A percentile compares a stretch with the other conserved stretches of the same genome.
phyloP scores from a whole-genome alignment of 768 basidiomycete genomes.

The Russula sp. region DNA sequence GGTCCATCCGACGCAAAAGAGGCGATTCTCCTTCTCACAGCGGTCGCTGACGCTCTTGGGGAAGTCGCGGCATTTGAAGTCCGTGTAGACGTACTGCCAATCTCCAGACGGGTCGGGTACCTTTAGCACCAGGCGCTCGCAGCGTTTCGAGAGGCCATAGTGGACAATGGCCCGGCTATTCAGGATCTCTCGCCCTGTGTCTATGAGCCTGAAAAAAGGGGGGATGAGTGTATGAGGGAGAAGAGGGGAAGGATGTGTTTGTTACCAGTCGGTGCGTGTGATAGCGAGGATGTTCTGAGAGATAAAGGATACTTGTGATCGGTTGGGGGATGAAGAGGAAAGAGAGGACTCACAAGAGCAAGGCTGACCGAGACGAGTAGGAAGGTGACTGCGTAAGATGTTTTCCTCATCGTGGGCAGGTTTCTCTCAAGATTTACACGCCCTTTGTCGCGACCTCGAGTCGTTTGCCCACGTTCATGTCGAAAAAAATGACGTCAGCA shows the following conservation, averaged over 20 bases:
- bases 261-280: slow-evolving; percentile 58
- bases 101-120: slow-evolving; percentile 41
- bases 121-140: slow-evolving; percentile 43
- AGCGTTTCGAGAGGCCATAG: slow-evolving; percentile 54
- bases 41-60: slow-evolving; percentile 44
- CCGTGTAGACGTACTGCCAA: slow-evolving; percentile 41
- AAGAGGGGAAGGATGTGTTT: slow-evolving; percentile 17
- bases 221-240: neutral
- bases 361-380: slow-evolving; percentile 45
- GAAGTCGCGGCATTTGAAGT: slow-evolving; percentile 58
- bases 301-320: neutral
- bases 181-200: slow-evolving; percentile 36
- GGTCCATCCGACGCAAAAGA: slow-evolving; percentile 61
- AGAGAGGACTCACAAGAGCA: slow-evolving; percentile 39
- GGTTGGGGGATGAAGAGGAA: neutral
- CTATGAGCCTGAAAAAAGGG: slow-evolving; percentile 31
- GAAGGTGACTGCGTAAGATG: slow-evolving; percentile 60
- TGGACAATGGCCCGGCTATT: slow-evolving; percentile 41
- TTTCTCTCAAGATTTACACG: neutral
- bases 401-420: slow-evolving; percentile 48
- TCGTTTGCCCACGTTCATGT: neutral
- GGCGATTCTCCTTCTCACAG: slow-evolving; percentile 45
- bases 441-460: neutral
- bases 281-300: slow-evolving; percentile 51
- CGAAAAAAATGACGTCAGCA: neutral